A percentile compares a stretch with the other conserved stretches of the same genome.
Evolutionary conservation across 2,329 filamentous ascomycete genomes (phyloP).

Genomic region (Proliferodiscus dingleyae): DNA sequence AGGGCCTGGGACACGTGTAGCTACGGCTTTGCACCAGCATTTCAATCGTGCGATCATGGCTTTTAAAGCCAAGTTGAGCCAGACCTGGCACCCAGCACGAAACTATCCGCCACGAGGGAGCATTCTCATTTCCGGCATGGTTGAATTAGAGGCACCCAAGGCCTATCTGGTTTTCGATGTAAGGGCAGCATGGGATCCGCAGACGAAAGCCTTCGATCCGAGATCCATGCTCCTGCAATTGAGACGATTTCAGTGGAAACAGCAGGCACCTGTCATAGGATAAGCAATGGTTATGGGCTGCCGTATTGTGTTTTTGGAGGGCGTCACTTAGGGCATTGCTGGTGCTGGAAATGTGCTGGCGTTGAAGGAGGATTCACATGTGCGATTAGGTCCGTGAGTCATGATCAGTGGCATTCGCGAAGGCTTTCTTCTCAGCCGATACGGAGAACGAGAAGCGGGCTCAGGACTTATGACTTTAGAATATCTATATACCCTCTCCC

Average conservation of each 20-base stretch:
- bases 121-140: conserved; percentile 48
- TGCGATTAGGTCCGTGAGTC: too few species aligned
- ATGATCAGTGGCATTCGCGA: conserved; percentile 4
- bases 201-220: conserved; percentile 37
- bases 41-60: conserved; percentile 25
- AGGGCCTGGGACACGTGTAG: not conserved
- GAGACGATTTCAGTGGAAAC: conserved; percentile 41
- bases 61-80: conserved; percentile 26
- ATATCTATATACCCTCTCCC: too few species aligned
- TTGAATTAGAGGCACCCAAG: conserved; percentile 46
- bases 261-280: conserved; percentile 28
- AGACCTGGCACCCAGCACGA: conserved; percentile 43
- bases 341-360: conserved; percentile 9
- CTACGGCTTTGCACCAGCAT: conserved; percentile 18
- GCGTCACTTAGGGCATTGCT: conserved; percentile 3
- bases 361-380: not conserved
- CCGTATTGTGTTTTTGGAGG: conserved; percentile 1
- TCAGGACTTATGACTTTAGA: too few species aligned
- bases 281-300: not conserved
- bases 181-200: conserved; percentile 51
- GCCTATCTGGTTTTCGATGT: conserved; percentile 48
- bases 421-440: too few species aligned
- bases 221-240: conserved; percentile 36
- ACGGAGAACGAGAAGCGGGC: too few species aligned
- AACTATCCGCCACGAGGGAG: conserved; percentile 46